These are phyloP conservation scores for Salvia rosmarinus DNA, from an alignment of 257 asterid species.

Conservation along the genomic window DNA sequence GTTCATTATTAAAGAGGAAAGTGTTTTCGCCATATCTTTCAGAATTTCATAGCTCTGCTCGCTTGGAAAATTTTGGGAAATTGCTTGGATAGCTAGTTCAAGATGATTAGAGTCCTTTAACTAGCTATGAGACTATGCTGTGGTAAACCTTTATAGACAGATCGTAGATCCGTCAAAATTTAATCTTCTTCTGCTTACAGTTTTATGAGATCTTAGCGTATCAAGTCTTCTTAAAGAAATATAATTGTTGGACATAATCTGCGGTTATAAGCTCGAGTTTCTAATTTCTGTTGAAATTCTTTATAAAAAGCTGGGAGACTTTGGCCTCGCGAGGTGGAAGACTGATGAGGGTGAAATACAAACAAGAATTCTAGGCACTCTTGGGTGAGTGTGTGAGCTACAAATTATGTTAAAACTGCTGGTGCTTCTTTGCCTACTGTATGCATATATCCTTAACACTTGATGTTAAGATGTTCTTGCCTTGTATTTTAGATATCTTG, in stretches of 20 bases:
- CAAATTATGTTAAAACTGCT: conserved; percentile 9
- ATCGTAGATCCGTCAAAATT: too few species aligned
- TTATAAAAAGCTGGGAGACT: conserved; percentile 67
- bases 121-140: too few species aligned
- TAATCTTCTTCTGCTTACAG: too few species aligned
- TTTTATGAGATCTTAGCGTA: too few species aligned
- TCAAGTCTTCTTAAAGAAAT: too few species aligned
- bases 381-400: conserved; percentile 56
- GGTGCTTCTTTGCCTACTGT: too few species aligned
- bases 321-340: conserved; percentile 87
- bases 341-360: conserved; percentile 47
- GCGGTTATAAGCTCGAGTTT: conserved; percentile 13
- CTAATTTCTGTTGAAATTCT: conserved; percentile 19
- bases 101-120: too few species aligned
- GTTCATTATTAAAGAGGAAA: background rate
- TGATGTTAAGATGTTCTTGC: conserved; percentile 17
- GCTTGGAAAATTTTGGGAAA: conserved; percentile 4
- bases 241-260: too few species aligned
- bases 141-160: too few species aligned
- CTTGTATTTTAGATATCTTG: conserved; percentile 61
- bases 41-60: background rate
- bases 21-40: background rate
- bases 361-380: conserved; percentile 69
- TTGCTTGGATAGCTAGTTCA: background rate
- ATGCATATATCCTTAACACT: conserved; percentile 13